Percentiles rank a stretch among this genome's conserved stretches.
phyloP scores from a whole-genome alignment of 768 basidiomycete genomes.

The Lactifluus echinatus region DNA sequence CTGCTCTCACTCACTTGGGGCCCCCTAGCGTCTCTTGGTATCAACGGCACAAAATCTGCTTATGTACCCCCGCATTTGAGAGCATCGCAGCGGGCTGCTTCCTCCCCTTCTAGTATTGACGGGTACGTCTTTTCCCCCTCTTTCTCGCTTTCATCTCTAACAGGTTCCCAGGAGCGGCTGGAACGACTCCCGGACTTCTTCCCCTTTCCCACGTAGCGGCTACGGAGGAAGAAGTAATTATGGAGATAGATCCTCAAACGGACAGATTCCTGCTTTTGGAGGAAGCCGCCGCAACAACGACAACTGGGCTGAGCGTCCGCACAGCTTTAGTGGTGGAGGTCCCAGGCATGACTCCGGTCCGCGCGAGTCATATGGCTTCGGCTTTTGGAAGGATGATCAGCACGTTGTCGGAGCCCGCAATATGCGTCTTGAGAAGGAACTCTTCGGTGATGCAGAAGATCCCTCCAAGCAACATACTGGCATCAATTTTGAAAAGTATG shows the following conservation, averaged over 20 bases:
- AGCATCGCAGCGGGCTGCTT: slow-evolving; percentile 77
- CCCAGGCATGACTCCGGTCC: slow-evolving; percentile 33
- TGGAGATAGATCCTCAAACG: slow-evolving; percentile 35
- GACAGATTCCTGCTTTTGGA: slow-evolving; percentile 30
- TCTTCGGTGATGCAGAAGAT: slow-evolving; percentile 85
- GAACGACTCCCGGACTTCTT: slow-evolving; percentile 61
- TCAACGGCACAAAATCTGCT: slow-evolving; percentile 60
- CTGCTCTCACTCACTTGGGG: not conserved
- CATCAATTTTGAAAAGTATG: slow-evolving; percentile 99
- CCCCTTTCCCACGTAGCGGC: slow-evolving; percentile 44
- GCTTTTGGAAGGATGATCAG: slow-evolving; percentile 82
- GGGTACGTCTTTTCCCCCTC: slow-evolving; percentile 36
- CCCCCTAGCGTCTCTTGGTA: slow-evolving; percentile 59
- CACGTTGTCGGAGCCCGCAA: slow-evolving; percentile 83
- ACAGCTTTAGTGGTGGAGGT: slow-evolving; percentile 30
- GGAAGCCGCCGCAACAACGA: slow-evolving; percentile 41
- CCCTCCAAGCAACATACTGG: slow-evolving; percentile 88
- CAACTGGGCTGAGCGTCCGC: slow-evolving; percentile 29
- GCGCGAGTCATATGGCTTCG: slow-evolving; percentile 52
- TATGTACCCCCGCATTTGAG: slow-evolving; percentile 89
- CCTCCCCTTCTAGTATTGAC: slow-evolving; percentile 37
- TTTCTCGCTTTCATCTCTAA: not conserved
- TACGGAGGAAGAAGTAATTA: slow-evolving; percentile 34
- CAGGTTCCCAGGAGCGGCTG: slow-evolving; percentile 50
- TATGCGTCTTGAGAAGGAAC: slow-evolving; percentile 87